phyloP scores from a whole-genome alignment of 371 early-diverging fungal species.

The Apophysomyces ossiformis region DNA sequence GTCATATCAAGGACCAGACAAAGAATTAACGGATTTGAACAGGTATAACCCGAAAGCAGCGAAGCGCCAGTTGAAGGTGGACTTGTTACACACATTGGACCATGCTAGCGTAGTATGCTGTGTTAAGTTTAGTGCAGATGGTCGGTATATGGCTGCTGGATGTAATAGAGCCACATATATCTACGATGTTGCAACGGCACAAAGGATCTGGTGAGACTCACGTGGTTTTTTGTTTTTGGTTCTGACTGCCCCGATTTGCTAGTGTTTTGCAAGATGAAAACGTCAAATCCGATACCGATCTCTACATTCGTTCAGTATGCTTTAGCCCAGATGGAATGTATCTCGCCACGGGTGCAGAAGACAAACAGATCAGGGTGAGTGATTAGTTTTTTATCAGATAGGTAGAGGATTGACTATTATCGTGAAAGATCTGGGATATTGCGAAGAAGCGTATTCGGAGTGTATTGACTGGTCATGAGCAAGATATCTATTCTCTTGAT shows the following conservation, averaged over 20 bases:
- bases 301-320: slow-evolving; percentile 96
- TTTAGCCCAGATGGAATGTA: slow-evolving; percentile 94
- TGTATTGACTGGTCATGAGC: slow-evolving; percentile 88
- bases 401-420: background rate
- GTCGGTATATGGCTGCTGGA: slow-evolving; percentile 90
- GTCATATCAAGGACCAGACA: background rate
- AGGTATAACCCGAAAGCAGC: slow-evolving; percentile 72
- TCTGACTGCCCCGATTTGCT: background rate
- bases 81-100: slow-evolving; percentile 82
- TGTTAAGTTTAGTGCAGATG: slow-evolving; percentile 91
- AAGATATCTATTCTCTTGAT: slow-evolving; percentile 97
- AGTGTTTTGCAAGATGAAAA: slow-evolving; percentile 81
- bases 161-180: slow-evolving; percentile 89
- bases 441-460: slow-evolving; percentile 69
- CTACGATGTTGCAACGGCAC: slow-evolving; percentile 80
- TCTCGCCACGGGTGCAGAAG: slow-evolving; percentile 98
- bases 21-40: background rate
- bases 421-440: slow-evolving; percentile 80
- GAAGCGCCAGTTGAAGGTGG: slow-evolving; percentile 71
- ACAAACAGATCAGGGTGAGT: slow-evolving; percentile 87
- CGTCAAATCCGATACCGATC: slow-evolving; percentile 75
- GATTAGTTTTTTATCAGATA: background rate
- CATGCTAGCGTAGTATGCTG: slow-evolving; percentile 93
- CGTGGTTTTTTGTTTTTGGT: background rate
- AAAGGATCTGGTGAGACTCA: slow-evolving; percentile 56